Evolutionary conservation across 1,284 basidiomycete species (phyloP), one percentile per base, ranked within the genome.

Genomic region (Ustilago nuda): DNA sequence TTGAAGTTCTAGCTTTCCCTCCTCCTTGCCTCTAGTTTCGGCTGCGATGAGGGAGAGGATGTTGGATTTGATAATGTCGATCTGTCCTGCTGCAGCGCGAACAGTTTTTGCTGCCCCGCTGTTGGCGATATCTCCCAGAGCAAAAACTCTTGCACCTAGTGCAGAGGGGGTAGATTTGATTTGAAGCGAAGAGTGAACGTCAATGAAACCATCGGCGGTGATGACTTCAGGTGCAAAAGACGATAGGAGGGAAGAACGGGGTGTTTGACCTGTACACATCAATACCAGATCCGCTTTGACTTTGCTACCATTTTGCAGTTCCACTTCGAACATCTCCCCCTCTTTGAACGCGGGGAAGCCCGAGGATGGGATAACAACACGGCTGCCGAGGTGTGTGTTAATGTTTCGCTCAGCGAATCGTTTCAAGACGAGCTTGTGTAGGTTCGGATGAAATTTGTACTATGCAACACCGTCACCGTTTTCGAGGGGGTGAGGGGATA

Each of bases 211-310:
- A 36, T 63, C 57, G 3, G 7, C 15, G 3, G 67, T 61, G 39
- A 76, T 58, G 4, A 64, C 48, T 2, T 56, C 19, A 5, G 77
- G 74, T 2, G 70, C 59, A 23, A 68, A 69, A 1, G 43, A 23
- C 9, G 56, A 36, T 13, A 77, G 57, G 3, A 79, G 58, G 0
- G 55, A 52, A 4, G 77, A 79, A 8, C 61, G 58, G 0, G 77
- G 77, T 6, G 73, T 73, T 57, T 79, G 77, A 39, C 77, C 77
- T 15, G 77, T 79, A 52, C 77, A 79, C 56, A 74, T 57, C 11
- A 79, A 59, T 17, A 76, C 64, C 3, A 79, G 46, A 45, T 78
- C 71, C 3, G 67, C 75, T 12, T 6, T 9, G 5, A 78, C n/a
- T 23, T 41, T 65, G 46, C 8, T 1, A n/a, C 76, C 67, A 41